A percentile compares a stretch with the other conserved stretches of the same genome.
phyloP scores from a whole-genome alignment of 305 asterid species.

The Fraxinus greggii region DNA sequence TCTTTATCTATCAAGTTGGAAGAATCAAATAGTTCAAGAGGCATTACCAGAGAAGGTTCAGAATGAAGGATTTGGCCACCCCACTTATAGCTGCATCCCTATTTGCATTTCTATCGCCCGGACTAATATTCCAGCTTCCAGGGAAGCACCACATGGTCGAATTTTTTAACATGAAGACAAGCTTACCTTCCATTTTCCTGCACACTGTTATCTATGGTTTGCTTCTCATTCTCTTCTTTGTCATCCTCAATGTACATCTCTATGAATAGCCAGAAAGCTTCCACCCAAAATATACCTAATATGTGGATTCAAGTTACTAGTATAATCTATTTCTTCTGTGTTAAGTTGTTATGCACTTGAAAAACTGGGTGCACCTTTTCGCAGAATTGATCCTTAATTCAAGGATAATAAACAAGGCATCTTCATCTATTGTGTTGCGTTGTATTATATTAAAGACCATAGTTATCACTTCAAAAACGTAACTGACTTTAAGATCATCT shows the following conservation, averaged over 20 bases:
- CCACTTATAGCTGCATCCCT: conserved; percentile 72
- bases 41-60: background rate
- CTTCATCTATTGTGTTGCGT: background rate
- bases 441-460: background rate
- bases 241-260: conserved; percentile 68
- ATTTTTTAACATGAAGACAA: conserved; percentile 83
- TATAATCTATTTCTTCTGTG: background rate
- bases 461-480: background rate
- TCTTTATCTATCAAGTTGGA: conserved; percentile 3
- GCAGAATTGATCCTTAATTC: background rate
- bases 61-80: conserved; percentile 72
- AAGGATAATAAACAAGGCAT: background rate
- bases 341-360: background rate
- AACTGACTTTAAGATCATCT: background rate
- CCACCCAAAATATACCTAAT: background rate
- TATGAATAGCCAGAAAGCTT: conserved; percentile 33
- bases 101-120: conserved; percentile 74
- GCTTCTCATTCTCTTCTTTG: conserved; percentile 74
- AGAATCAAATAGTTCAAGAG: background rate
- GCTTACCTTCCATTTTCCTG: conserved; percentile 49
- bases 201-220: conserved; percentile 70
- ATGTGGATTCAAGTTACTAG: background rate
- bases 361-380: background rate
- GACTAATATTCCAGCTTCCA: conserved; percentile 74
- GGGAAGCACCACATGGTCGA: conserved; percentile 66